Evolutionary conservation across 1,139 yeast species (phyloP).

Genomic region (Saccharomyces hybrid): DNA sequence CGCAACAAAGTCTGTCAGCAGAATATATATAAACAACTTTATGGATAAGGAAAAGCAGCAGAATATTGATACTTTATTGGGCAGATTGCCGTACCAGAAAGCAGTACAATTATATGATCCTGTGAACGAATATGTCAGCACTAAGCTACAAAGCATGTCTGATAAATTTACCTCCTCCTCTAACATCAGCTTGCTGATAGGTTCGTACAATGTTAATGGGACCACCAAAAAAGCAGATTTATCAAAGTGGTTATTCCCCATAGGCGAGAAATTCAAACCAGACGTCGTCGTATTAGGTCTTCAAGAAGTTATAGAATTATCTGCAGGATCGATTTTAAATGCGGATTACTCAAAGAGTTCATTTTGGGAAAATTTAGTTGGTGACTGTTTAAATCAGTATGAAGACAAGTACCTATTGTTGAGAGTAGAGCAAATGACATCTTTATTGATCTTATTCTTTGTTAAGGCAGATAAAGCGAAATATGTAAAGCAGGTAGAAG

Average conservation of each 20-base stretch:
- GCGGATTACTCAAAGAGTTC: slow-evolving; percentile 58
- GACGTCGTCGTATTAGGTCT: slow-evolving; percentile 82
- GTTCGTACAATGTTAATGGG: slow-evolving; percentile 87
- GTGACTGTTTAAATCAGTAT: slow-evolving; percentile 46
- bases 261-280: slow-evolving; percentile 39
- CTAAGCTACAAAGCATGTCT: slow-evolving; percentile 45
- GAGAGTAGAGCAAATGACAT: slow-evolving; percentile 84
- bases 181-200: slow-evolving; percentile 61
- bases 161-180: slow-evolving; percentile 52
- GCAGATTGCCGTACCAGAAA: slow-evolving; percentile 62
- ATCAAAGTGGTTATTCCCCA: slow-evolving; percentile 77
- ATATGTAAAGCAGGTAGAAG: slow-evolving; percentile 58
- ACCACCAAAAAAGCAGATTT: slow-evolving; percentile 46
- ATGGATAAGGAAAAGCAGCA: slow-evolving; percentile 86
- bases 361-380: slow-evolving; percentile 55
- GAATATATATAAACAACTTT: slow-evolving; percentile 93
- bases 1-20: slow-evolving; percentile 88
- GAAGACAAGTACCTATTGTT: slow-evolving; percentile 52
- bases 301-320: slow-evolving; percentile 87
- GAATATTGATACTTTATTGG: slow-evolving; percentile 77
- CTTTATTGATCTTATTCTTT: slow-evolving; percentile 63
- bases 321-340: slow-evolving; percentile 74
- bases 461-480: slow-evolving; percentile 49
- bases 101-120: slow-evolving; percentile 83
- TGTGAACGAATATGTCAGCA: slow-evolving; percentile 72